These are phyloP conservation scores for Lepidium africanum DNA, from an alignment of 345 rosid species.

Conservation along the genomic window DNA sequence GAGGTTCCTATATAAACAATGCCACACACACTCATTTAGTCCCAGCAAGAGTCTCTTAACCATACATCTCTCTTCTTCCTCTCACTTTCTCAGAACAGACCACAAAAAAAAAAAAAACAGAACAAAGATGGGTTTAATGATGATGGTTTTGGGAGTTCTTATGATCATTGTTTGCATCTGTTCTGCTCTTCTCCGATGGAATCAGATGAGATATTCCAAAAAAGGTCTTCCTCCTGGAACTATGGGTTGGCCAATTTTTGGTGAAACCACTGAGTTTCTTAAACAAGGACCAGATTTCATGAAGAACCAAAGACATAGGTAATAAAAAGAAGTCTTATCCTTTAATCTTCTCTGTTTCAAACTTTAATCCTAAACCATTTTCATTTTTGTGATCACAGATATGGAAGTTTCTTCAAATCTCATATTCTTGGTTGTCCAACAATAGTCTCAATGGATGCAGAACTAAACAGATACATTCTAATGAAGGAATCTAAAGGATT, in stretches of 20 bases:
- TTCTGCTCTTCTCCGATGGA: conserved; percentile 70
- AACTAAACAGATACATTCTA: conserved; percentile 68
- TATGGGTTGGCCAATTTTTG: conserved; percentile 98
- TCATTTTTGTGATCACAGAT: conserved; percentile 30
- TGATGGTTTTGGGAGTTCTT: conserved; percentile 37
- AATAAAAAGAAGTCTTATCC: neutral
- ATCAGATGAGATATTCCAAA: conserved; percentile 61
- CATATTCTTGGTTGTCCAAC: conserved; percentile 93
- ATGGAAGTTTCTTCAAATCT: conserved; percentile 82
- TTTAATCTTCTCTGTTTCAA: neutral
- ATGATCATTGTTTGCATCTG: conserved; percentile 48
- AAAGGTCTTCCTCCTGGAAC: conserved; percentile 92
- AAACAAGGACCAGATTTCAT: conserved; percentile 95
- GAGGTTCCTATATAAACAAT: conserved; percentile 27
- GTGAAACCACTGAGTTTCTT: conserved; percentile 95
- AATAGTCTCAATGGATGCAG: conserved; percentile 94
- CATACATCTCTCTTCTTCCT: conserved; percentile 3
- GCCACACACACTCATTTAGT: conserved; percentile 14
- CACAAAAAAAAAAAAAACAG: neutral
- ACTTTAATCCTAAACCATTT: too few species aligned
- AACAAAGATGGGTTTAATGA: conserved; percentile 45
- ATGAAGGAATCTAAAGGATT: conserved; percentile 88
- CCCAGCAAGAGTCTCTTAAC: conserved; percentile 7
- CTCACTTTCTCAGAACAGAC: conserved; percentile 18
- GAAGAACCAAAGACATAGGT: conserved; percentile 86